Base-by-base conservation (phyloP, 148 eudicot species). In the Persicaria maculosa region DNA sequence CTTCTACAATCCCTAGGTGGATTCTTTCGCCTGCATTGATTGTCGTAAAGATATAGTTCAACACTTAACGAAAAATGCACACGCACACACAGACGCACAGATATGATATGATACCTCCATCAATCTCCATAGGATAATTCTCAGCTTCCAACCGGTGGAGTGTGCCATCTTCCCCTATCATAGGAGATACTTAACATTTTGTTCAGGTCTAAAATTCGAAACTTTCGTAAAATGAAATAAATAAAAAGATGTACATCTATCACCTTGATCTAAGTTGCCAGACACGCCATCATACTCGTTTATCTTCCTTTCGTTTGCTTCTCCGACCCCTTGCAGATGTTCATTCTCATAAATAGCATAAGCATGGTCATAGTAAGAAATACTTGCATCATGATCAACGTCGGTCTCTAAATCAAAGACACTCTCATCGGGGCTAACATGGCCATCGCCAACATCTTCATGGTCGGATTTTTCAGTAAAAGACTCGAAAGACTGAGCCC, bases 401-500 rank as follows among this genome's bases (percentile, higher is more conserved):
- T 85, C 88, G 14, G 75, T 76, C 77, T 61, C 83, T 7, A 81
- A 54, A 14, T 79, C 80, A 50, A 67, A 72, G 10, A 79, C 72
- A 12, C 81, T 79, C 50, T 77, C 79, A 53, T 68, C 65, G 6
- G 89, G 86, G 47, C 88, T 88, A 14, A 79, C 87, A 68, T 77
- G 75, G 25, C 88, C 89, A 16, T 86, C 87, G 2, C 11, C 69
- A 11, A 6, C 45, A 64, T 64, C 69, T 22, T 31, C 36, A 58
- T 65, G 70, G 19, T 65, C 70, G 14, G 70, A 65, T 19, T 68
- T 83, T 62, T 91, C 91, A 5, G 87, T 80, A 47, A 78, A 68
- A 0, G 97, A 80, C 17, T 90, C 84, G 3, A 85, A 72, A 9
- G 91, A 83, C 74, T 82, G 89, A 79, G 89, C 88, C 44, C 78